phyloP scores from a whole-genome alignment of 495 filamentous ascomycete species.

The Podospora conica region DNA sequence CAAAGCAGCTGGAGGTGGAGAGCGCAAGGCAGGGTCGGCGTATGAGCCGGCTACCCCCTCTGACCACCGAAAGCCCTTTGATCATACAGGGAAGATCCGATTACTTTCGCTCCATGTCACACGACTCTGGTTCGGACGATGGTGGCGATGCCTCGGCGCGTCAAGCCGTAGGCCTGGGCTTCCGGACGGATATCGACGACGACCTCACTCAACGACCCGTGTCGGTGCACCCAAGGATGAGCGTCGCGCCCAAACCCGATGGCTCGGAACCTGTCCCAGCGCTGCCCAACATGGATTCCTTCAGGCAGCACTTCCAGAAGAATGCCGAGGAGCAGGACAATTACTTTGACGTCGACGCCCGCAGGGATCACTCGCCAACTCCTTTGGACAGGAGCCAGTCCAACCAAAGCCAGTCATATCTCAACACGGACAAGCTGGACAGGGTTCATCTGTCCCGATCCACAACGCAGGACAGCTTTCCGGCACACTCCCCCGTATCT shows the following conservation, averaged over 20 bases:
- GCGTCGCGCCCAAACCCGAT: conserved; percentile 52
- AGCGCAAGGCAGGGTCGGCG: conserved; percentile 62
- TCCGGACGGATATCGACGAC: conserved; percentile 54
- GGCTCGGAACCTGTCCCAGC: conserved; percentile 39
- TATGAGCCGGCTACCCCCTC: conserved; percentile 76
- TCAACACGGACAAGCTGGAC: neutral
- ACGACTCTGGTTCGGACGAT: conserved; percentile 39
- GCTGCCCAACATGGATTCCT: conserved; percentile 27
- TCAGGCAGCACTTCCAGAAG: conserved; percentile 28
- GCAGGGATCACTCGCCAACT: conserved; percentile 40
- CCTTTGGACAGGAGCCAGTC: conserved; percentile 21
- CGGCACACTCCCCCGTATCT: conserved; percentile 18
- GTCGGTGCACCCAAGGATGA: conserved; percentile 69
- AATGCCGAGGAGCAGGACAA: conserved; percentile 26
- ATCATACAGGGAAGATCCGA: conserved; percentile 64
- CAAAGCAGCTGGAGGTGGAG: conserved; percentile 79
- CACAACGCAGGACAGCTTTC: conserved; percentile 17
- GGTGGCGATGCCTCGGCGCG: conserved; percentile 25
- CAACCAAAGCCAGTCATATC: neutral
- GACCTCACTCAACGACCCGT: conserved; percentile 50
- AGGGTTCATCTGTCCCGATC: conserved; percentile 7
- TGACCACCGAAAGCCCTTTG: conserved; percentile 65
- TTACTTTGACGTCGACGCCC: conserved; percentile 36
- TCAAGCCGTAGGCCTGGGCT: conserved; percentile 35
- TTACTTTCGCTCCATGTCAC: conserved; percentile 60